Percentiles rank a stretch among this genome's conserved stretches.
Evolutionary conservation across 1,139 yeast species (phyloP).

Genomic region (Blastobotrys capitulatus): DNA sequence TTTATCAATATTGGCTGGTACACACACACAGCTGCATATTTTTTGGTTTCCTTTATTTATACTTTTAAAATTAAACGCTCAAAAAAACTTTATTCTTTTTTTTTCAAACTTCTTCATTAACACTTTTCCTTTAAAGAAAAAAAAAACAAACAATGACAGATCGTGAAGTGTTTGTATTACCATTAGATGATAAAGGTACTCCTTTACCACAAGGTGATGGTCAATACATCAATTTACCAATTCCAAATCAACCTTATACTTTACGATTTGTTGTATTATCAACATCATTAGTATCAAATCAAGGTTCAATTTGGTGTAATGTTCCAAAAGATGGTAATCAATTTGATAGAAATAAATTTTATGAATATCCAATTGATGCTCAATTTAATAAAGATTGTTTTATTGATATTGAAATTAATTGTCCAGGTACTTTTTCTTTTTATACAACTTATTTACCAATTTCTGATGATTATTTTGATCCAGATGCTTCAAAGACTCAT

Average conservation of each 20-base stretch:
- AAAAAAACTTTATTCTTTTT: not conserved
- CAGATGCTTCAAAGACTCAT: not conserved
- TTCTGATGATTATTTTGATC: conserved; percentile 20
- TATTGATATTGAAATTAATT: conserved; percentile 54
- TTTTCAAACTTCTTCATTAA: not conserved
- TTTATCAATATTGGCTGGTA: too few species aligned
- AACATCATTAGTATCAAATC: conserved; percentile 63
- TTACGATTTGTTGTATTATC: conserved; percentile 67
- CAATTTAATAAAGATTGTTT: conserved; percentile 43
- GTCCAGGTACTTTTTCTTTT: conserved; percentile 76
- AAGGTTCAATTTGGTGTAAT: conserved; percentile 70
- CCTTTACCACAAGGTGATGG: conserved; percentile 41
- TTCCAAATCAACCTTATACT: conserved; percentile 44
- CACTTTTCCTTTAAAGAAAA: too few species aligned
- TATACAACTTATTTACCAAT: conserved; percentile 30
- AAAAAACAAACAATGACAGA: too few species aligned
- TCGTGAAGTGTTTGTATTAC: conserved; percentile 16
- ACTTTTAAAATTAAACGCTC: not conserved
- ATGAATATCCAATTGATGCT: conserved; percentile 45
- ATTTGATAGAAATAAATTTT: conserved; percentile 55
- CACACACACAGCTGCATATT: too few species aligned
- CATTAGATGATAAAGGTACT: conserved; percentile 29
- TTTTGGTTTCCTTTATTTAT: too few species aligned
- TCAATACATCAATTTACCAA: conserved; percentile 49
- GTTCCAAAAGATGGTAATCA: conserved; percentile 47